These are phyloP conservation scores for Lavandula angustifolia DNA, from an alignment of 257 asterid genomes.

Conservation along the genomic window DNA sequence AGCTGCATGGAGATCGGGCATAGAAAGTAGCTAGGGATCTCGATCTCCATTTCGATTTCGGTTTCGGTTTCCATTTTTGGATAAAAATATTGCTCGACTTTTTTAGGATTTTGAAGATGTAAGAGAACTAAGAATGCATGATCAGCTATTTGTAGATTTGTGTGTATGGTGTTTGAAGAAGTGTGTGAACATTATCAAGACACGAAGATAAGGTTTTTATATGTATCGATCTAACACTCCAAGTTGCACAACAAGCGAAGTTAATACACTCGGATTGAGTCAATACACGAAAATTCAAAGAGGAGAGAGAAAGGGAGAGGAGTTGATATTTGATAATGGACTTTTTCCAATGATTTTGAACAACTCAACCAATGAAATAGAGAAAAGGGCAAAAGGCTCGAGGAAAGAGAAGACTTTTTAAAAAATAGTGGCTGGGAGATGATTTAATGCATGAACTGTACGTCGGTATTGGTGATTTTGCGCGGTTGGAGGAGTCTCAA, in stretches of 20 bases:
- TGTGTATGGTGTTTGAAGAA: not conserved
- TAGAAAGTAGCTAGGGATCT: slow-evolving; percentile 61
- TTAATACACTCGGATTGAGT: slow-evolving; percentile 14
- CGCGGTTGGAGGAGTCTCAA: slow-evolving; percentile 23
- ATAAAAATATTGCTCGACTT: too few relatives aligned
- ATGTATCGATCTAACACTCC: slow-evolving; percentile 20
- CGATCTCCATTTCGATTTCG: too few relatives aligned
- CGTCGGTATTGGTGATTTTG: slow-evolving; percentile 27
- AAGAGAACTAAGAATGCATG: too few relatives aligned
- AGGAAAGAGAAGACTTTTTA: slow-evolving; percentile 21
- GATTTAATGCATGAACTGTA: too few relatives aligned
- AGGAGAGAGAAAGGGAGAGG: slow-evolving; percentile 12
- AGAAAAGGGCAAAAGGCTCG: not conserved
- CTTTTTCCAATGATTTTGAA: slow-evolving; percentile 28
- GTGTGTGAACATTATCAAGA: not conserved
- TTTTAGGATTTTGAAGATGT: too few relatives aligned
- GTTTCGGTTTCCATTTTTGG: slow-evolving; percentile 40
- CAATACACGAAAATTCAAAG: slow-evolving; percentile 24
- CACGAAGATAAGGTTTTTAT: slow-evolving; percentile 30
- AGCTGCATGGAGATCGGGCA: slow-evolving; percentile 80
- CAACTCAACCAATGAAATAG: slow-evolving; percentile 14
- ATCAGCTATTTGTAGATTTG: too few relatives aligned
- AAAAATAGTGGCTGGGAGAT: too few relatives aligned
- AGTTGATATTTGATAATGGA: slow-evolving; percentile 15
- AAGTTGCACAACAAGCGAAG: slow-evolving; percentile 25